Evolutionary conservation across 106 monocot genomes (phyloP).

Genomic region (Iris macrosiphon): DNA sequence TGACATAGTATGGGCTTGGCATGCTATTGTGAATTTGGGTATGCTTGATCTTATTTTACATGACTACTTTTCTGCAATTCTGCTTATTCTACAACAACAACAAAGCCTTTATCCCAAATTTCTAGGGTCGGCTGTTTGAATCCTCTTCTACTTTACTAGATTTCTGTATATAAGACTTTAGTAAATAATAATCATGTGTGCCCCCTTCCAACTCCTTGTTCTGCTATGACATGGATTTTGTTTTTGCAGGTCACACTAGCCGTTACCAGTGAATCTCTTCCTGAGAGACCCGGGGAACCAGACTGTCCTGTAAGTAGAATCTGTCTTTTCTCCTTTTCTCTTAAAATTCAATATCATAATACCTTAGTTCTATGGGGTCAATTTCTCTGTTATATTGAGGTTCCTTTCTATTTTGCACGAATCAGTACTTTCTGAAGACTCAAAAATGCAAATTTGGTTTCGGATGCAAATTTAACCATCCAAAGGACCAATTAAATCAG

Average conservation of each 20-base stretch:
- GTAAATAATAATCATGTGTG: no score
- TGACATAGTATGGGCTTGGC: no score
- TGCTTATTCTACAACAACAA: no score
- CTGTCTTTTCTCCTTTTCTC: neutral
- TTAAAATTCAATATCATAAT: neutral
- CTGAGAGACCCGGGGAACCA: conserved; percentile 85
- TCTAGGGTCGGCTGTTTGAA: no score
- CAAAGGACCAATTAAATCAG: conserved; percentile 42
- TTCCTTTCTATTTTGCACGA: neutral
- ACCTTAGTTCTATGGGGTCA: neutral
- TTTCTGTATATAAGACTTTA: no score
- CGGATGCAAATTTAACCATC: conserved; percentile 85
- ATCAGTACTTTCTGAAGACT: conserved; percentile 73
- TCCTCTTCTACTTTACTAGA: no score
- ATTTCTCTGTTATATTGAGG: neutral
- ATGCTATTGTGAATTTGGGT: no score
- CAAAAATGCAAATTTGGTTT: conserved; percentile 72
- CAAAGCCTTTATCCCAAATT: no score
- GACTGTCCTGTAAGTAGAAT: conserved; percentile 79
- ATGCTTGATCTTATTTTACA: no score
- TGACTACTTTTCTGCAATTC: no score
- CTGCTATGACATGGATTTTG: neutral
- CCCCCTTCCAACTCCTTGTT: no score
- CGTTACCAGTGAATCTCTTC: conserved; percentile 53
- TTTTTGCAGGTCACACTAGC: conserved; percentile 47